phyloP scores from a whole-genome alignment of 2,329 filamentous ascomycete genomes.

The Monosporascus sp. region DNA sequence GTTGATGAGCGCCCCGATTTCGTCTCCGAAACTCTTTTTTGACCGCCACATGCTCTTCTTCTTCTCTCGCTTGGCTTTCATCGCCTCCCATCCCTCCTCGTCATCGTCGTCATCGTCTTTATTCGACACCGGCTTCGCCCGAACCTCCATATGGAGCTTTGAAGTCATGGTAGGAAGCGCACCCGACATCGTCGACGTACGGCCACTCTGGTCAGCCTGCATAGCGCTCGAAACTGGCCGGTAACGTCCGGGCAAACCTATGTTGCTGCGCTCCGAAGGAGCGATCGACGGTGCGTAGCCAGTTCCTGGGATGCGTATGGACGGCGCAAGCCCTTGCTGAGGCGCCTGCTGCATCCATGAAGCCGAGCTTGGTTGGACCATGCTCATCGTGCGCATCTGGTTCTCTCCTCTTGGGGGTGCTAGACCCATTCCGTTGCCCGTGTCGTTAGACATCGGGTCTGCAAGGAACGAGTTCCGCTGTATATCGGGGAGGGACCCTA shows the following conservation, averaged over 20 bases:
- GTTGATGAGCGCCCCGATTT: constrained; percentile 44
- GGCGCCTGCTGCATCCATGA: constrained; percentile 51
- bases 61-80: constrained; percentile 64
- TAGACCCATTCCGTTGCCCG: constrained; percentile 39
- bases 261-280: constrained; percentile 89
- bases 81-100: constrained; percentile 64
- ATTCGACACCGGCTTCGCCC: constrained; percentile 34
- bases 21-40: constrained; percentile 50
- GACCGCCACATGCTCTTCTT: constrained; percentile 61
- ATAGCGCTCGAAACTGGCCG: constrained; percentile 73
- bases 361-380: constrained; percentile 65
- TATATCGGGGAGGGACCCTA: constrained; percentile 35
- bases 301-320: constrained; percentile 42
- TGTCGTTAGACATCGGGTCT: constrained; percentile 23
- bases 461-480: constrained; percentile 25
- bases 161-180: constrained; percentile 32
- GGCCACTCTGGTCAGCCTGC: constrained; percentile 27
- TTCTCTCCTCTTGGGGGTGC: constrained; percentile 40
- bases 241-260: constrained; percentile 86
- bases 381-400: constrained; percentile 70
- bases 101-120: constrained; percentile 56
- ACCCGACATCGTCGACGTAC: constrained; percentile 40
- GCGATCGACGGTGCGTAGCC: constrained; percentile 88
- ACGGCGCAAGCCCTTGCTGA: constrained; percentile 42
- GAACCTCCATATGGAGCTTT: constrained; percentile 35